A percentile compares a stretch with the other conserved stretches of the same genome.
These are phyloP conservation scores for Penicillium arizonense DNA, from an alignment of 495 filamentous ascomycete species.

Conservation along the genomic window DNA sequence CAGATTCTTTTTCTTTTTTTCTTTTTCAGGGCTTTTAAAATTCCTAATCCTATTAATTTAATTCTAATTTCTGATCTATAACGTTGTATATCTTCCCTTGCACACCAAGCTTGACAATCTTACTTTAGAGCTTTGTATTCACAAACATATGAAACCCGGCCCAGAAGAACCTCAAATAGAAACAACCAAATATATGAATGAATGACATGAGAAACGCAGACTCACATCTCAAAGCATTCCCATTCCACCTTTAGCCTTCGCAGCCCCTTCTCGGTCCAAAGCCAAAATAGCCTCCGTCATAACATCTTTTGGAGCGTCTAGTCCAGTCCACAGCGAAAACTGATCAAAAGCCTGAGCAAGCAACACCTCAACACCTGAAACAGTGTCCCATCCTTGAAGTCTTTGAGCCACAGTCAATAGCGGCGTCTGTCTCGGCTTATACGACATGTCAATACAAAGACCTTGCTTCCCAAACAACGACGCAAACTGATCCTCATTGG, in stretches of 20 bases:
- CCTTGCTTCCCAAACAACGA: conserved; percentile 15
- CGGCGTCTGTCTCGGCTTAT: conserved; percentile 62
- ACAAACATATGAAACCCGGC: no score
- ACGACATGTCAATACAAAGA: conserved; percentile 50
- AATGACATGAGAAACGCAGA: neutral
- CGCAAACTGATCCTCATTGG: conserved; percentile 16
- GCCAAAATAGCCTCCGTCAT: conserved; percentile 12
- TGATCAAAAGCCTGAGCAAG: conserved; percentile 71
- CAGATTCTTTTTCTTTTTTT: no score
- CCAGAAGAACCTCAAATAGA: no score
- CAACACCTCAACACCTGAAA: conserved; percentile 69
- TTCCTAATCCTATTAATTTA: no score
- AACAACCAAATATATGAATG: neutral
- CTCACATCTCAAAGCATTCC: neutral
- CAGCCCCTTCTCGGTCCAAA: conserved; percentile 8
- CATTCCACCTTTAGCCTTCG: neutral
- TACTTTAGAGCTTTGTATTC: no score
- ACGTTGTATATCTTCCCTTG: no score
- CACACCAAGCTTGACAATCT: no score
- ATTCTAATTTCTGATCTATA: no score
- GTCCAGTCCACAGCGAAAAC: conserved; percentile 67
- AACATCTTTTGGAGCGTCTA: conserved; percentile 18
- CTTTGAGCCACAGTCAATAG: conserved; percentile 48
- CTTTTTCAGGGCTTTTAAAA: no score
- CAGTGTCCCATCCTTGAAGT: conserved; percentile 58